Evolutionary conservation across 768 basidiomycete species (phyloP).

Genomic region (Pulveroboletus sp.): DNA sequence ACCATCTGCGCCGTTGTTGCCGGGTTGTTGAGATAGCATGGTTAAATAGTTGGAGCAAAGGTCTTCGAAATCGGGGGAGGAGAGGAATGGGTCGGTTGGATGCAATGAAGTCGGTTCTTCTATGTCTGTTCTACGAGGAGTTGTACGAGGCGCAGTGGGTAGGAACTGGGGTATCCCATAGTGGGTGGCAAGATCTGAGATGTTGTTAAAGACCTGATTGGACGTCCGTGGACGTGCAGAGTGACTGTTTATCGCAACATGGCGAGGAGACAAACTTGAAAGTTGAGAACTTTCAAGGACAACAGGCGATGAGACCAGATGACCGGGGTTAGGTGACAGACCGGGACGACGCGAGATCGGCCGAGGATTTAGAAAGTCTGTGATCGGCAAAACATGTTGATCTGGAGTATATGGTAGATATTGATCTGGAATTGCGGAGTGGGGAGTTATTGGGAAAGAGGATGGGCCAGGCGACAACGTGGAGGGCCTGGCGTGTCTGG

Average conservation of each 20-base stretch:
- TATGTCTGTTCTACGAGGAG: conserved; percentile 41
- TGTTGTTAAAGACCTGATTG: conserved; percentile 57
- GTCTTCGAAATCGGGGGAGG: conserved; percentile 38
- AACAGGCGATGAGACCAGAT: conserved; percentile 36
- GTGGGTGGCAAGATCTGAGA: conserved; percentile 69
- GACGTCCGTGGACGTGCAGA: conserved; percentile 67
- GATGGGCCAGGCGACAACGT: conserved; percentile 45
- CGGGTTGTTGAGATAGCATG: conserved; percentile 59
- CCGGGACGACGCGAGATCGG: conserved; percentile 39
- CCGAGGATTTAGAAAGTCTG: conserved; percentile 42
- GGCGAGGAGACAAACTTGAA: conserved; percentile 49
- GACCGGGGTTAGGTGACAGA: conserved; percentile 38
- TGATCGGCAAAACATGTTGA: conserved; percentile 45
- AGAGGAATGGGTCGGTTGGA: conserved; percentile 20
- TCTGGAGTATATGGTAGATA: conserved; percentile 30
- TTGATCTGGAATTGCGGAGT: conserved; percentile 50
- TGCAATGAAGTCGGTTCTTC: conserved; percentile 33
- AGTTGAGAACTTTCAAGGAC: conserved; percentile 51
- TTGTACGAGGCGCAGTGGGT: conserved; percentile 65
- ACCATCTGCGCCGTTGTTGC: conserved; percentile 34
- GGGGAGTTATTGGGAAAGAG: conserved; percentile 25
- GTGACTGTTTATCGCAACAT: conserved; percentile 58
- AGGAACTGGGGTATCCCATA: conserved; percentile 77
- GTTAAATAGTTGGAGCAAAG: conserved; percentile 63
- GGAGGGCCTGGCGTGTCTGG: conserved; percentile 53